These are phyloP conservation scores for Asterochloris erici DNA, from an alignment of 139 green algal genomes.

Conservation along the genomic window DNA sequence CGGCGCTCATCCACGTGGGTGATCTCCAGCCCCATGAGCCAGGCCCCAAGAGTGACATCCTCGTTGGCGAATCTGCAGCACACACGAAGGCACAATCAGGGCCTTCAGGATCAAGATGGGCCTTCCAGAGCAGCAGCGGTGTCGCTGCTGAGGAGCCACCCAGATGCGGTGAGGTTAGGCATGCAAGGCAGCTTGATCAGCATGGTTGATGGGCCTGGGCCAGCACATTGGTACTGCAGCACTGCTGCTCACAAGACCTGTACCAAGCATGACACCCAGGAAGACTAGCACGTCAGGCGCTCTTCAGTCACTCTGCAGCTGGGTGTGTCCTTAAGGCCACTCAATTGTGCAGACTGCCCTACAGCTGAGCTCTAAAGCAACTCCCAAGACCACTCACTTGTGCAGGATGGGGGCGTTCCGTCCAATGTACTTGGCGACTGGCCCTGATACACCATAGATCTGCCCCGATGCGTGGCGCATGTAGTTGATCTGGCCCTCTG, in stretches of 20 bases:
- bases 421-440: conserved; percentile 53
- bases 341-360: not conserved
- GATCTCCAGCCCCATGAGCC: conserved; percentile 70
- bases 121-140: not conserved
- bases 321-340: not conserved
- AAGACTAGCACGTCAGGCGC: not conserved
- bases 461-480: conserved; percentile 48
- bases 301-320: not conserved
- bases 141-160: not conserved
- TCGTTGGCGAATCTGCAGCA: conserved; percentile 53
- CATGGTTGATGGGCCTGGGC: no score
- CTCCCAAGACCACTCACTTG: not conserved
- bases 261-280: no score
- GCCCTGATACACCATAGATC: conserved; percentile 50
- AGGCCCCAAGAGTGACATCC: conserved; percentile 70
- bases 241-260: no score
- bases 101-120: not conserved
- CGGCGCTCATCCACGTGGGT: conserved; percentile 56
- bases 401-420: conserved; percentile 57
- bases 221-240: no score
- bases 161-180: not conserved
- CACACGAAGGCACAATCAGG: not conserved
- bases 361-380: no score
- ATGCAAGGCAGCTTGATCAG: no score
- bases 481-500: conserved; percentile 45